phyloP scores from a whole-genome alignment of 441 rosid genomes.

The Bruguiera hainesii region DNA sequence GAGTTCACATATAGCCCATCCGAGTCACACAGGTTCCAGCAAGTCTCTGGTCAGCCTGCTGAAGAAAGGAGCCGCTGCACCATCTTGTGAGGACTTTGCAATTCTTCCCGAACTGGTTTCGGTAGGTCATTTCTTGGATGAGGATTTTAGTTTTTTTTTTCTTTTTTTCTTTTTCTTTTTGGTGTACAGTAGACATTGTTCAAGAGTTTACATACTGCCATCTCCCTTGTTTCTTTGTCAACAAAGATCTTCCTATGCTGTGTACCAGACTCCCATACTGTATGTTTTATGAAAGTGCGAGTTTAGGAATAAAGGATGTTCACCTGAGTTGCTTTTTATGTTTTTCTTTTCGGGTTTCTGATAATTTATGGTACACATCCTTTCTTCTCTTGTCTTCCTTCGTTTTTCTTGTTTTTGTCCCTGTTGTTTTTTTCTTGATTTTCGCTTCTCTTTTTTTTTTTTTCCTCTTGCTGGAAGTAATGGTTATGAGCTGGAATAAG shows the following conservation, averaged over 20 bases:
- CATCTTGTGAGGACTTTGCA: slow-evolving; percentile 53
- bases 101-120: slow-evolving; percentile 2
- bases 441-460: no score
- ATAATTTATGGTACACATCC: no score
- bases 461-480: no score
- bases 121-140: slow-evolving; percentile 6
- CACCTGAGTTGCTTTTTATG: no score
- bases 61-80: slow-evolving; percentile 92
- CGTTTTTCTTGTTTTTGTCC: no score
- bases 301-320: no score
- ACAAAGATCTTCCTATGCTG: slow-evolving; percentile 1
- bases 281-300: no score
- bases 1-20: slow-evolving; percentile 97
- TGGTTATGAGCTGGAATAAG: no score
- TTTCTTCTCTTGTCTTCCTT: no score
- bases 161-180: slow-evolving; percentile 20
- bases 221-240: background rate
- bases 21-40: slow-evolving; percentile 79
- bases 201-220: slow-evolving; percentile 20
- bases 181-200: slow-evolving; percentile 33
- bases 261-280: no score
- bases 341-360: no score
- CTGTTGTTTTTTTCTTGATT: no score
- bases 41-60: slow-evolving; percentile 52
- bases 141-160: slow-evolving; percentile 21